These are phyloP conservation scores for Suhomyces guaymorum DNA, from an alignment of 1,139 yeast genomes.

Conservation along the genomic window DNA sequence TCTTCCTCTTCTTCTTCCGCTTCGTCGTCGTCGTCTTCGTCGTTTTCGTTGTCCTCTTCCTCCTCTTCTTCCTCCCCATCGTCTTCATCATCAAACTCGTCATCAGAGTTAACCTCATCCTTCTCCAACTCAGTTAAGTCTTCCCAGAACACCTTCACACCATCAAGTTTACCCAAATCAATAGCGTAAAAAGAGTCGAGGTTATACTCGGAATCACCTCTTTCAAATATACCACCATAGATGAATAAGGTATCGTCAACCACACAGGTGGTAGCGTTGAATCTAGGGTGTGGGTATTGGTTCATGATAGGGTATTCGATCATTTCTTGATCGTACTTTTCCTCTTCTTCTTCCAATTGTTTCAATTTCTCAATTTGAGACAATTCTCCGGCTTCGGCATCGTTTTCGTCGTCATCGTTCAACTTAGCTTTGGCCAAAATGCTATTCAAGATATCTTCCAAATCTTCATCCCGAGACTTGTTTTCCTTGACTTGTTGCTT, in stretches of 20 bases:
- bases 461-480: slow-evolving; percentile 71
- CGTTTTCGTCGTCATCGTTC: slow-evolving; percentile 59
- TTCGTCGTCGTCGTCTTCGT: slow-evolving; percentile 50
- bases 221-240: slow-evolving; percentile 91
- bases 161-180: slow-evolving; percentile 85
- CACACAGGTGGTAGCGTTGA: slow-evolving; percentile 83
- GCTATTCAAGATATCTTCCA: slow-evolving; percentile 76
- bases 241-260: slow-evolving; percentile 82
- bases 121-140: slow-evolving; percentile 62
- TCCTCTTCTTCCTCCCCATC: slow-evolving; percentile 62
- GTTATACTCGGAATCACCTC: slow-evolving; percentile 80
- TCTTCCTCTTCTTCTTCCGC: slow-evolving; percentile 63
- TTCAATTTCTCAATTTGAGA: slow-evolving; percentile 43
- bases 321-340: slow-evolving; percentile 30
- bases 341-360: slow-evolving; percentile 38
- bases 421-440: slow-evolving; percentile 72
- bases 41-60: slow-evolving; percentile 51
- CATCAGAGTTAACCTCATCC: slow-evolving; percentile 59
- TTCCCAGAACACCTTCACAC: slow-evolving; percentile 89
- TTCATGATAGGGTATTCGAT: slow-evolving; percentile 57
- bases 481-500: slow-evolving; percentile 45
- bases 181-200: slow-evolving; percentile 85
- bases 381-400: slow-evolving; percentile 44
- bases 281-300: slow-evolving; percentile 83
- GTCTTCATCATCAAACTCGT: slow-evolving; percentile 67